Conservation (phyloP, 2,329 filamentous ascomycete genomes). For the Calonectria pteridis region DNA sequence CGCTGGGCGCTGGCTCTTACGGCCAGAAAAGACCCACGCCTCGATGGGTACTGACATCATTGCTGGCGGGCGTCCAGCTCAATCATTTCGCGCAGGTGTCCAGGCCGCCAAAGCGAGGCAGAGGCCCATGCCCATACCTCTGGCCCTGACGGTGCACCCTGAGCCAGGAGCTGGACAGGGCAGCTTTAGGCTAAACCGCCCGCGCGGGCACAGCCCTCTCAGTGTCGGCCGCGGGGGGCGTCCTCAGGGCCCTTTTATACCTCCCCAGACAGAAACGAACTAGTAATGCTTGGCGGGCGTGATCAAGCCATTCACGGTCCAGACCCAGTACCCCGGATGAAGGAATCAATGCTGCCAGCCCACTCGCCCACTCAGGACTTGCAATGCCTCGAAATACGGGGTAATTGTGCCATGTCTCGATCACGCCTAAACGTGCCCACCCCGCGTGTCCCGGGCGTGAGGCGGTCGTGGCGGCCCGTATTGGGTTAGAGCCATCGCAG, state of each 20-base stretch:
- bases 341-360: not conserved
- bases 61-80: not conserved
- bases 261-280: not conserved
- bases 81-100: not conserved
- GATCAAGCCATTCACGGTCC: not conserved
- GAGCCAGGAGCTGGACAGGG: constrained; percentile 43
- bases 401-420: not conserved
- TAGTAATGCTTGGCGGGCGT: not conserved
- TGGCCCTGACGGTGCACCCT: not conserved
- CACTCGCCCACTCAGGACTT: constrained; percentile 1
- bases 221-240: not conserved
- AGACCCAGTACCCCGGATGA: constrained; percentile 11
- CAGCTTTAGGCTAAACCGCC: constrained; percentile 53
- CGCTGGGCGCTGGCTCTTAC: not conserved
- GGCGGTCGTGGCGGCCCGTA: not conserved
- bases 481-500: constrained; percentile 21
- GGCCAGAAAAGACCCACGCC: not conserved
- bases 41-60: not conserved
- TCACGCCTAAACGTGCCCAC: not conserved
- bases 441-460: constrained; percentile 20
- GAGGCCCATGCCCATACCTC: not conserved
- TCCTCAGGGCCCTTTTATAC: not conserved
- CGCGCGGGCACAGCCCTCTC: not conserved
- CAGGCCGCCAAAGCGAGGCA: not conserved
- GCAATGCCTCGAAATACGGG: not conserved